Evolutionary conservation across 2,329 filamentous ascomycete genomes (phyloP), one percentile per base, ranked within the genome.

Genomic region (Fusarium miscanthi): DNA sequence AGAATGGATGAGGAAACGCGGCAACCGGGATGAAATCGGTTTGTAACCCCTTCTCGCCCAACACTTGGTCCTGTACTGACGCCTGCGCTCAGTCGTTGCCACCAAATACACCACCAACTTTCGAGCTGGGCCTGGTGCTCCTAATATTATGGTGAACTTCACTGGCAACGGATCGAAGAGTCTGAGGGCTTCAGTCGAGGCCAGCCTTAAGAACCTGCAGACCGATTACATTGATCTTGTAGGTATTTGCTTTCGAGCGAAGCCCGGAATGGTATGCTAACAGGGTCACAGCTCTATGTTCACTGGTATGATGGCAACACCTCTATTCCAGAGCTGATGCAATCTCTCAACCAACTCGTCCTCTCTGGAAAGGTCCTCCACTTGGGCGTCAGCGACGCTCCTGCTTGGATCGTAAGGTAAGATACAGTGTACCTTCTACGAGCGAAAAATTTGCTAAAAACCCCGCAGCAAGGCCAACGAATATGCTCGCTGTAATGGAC

Each of bases 261-360:
- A 14, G 21, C 27, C 13, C 21, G 8, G 6, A 16, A 23, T 30
- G 6, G 25, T 63, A 23, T 63, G 6, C 43, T 69, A 17, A 69
- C 41, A 12, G 5, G 10, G 0, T 27, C 16, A 10, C 23, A 87
- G 85, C 84, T 90, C 4, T 91, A 89, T 59, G 84, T 90, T 38
- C 89, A 91, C 73, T 90, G 88, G 87, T 93, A 90, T 90, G 91
- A 93, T 78, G 91, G 86, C 76, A 88, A 86, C n/a, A 89, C 88
- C n/a, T 87, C 86, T 0, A 88, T 93, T 52, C 84, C 87, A 1
- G 91, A 93, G 76, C 58, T 93, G 49, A 93, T 93, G 91, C 89
- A 92, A 65, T 86, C 86, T 2, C 84, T 93, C 46, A 91, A 93
- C 77, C 82, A 85, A 25, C 82, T 92, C 16, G 89, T 93, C 2